Evolutionary conservation across 2,329 filamentous ascomycete genomes (phyloP), one percentile per base, ranked within the genome.

Genomic region (Claviceps digitariae): DNA sequence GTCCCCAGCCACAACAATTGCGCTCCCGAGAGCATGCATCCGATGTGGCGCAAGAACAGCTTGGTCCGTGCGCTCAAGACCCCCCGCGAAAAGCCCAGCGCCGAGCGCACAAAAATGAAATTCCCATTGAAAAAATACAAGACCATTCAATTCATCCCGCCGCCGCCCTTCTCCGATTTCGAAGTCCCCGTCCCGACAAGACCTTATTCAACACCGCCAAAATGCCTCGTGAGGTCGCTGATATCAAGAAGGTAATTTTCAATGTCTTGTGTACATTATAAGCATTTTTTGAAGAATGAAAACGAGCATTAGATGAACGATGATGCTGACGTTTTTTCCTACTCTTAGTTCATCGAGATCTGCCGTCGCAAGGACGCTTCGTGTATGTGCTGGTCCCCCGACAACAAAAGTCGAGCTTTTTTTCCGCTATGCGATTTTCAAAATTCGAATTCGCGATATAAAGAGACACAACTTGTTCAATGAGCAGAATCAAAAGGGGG

Each of bases 361-460:
- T 95, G 88, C 85, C 87, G 91, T 77, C 87, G 93, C 75, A 95
- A 95, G 82, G 94, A 98, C 84, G 93, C 93, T 74, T 94, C 87
- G 73, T 95, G 93, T 98, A 87, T 70, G 90, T 90, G 62, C 62
- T 41, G 8, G 54, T 43, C 4, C 31, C 8, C n/a, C 52, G 57
- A 44, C 20, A 47, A 53, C 9, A 41, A 51, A 48, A 48, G 23
- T 29, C 53, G 48, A 23, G 9, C 52, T 50, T 43, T 34, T 1
- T 48, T 7, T 8, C 29, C 27, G 6, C 29, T 27, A 31, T 34
- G 45, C 27, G 45, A 20, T 20, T 41, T 41, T 12, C n/a, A 8
- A 21, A 41, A n/a, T 40, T 21, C 34, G 15, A 38, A 38, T 17
- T 38, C 15, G 34, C 34, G 15, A 17, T 17, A 38, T 13, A 17